Evolutionary conservation across 2,329 filamentous ascomycete species (phyloP), one percentile per base, ranked within the genome.

Genomic region (Claviceps maximensis): DNA sequence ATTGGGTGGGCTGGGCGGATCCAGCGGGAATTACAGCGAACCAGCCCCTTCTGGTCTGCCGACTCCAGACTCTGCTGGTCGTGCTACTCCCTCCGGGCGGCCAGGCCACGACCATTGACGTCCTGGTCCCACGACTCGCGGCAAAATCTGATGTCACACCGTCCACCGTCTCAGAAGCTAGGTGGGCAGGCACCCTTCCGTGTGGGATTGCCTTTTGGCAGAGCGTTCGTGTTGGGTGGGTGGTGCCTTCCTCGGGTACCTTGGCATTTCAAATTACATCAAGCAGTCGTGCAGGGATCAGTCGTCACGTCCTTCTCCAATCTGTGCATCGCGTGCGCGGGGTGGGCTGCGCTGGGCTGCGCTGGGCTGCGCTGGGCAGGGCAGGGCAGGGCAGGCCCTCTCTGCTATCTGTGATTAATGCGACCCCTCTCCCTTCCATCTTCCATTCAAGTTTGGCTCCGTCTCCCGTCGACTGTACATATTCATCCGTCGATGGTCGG

Each of bases 221-320:
- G 9, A 19, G 19, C 10, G 17, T 17, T n/a, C 44, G 44, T n/a
- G 31, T 36, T 36, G 46, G 23, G n/a, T 44, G 23, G 23, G 13
- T 7, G 44, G 15, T 27, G 25, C 44, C 25, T n/a, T n/a, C n/a
- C n/a, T n/a, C n/a, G 10, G 40, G 19, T 8, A 19, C 40, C 40
- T 38, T 38, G 36, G 15, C 36, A n/a, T 38, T 29, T n/a, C 36
- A 54, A 48, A 56, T 56, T 54, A 56, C 41, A 51, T n/a, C n/a
- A n/a, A n/a, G 47, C 27, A 45, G 49, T 54, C n/a, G n/a, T 52
- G 49, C 52, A 56, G 52, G 52, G 53, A 47, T 52, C 45, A 45
- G 17, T 7, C 17, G 27, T 10, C 10, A 33, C 12, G 33, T 29
- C 31, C 47, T 6, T 6, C 12, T 10, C 12, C 12, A 12, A 33